phyloP scores from a whole-genome alignment of 805 yeast genomes.

The Myxozyma geophila region DNA sequence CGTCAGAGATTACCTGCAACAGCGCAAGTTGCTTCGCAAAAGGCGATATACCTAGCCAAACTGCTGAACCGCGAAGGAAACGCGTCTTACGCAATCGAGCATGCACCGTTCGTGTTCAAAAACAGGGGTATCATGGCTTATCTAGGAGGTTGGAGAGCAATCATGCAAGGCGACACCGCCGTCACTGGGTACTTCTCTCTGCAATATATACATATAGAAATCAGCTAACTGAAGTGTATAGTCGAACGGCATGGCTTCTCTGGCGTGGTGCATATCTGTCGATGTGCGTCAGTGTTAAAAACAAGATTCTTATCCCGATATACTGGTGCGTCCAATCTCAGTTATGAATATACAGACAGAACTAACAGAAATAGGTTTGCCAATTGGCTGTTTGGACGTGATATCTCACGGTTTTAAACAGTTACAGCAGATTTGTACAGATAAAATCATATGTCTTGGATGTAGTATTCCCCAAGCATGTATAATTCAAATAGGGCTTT shows the following conservation, averaged over 20 bases:
- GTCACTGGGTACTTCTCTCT: conserved; percentile 25
- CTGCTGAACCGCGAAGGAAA: conserved; percentile 59
- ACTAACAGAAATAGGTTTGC: conserved; percentile 20
- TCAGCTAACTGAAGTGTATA: neutral
- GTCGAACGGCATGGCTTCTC: conserved; percentile 65
- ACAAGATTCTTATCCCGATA: conserved; percentile 33
- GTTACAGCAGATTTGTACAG: neutral
- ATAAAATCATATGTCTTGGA: neutral
- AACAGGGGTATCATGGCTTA: conserved; percentile 72
- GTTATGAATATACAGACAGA: neutral
- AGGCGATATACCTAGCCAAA: conserved; percentile 66
- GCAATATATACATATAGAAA: neutral
- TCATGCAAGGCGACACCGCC: conserved; percentile 28
- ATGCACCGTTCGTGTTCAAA: conserved; percentile 62
- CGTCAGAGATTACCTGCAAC: conserved; percentile 72
- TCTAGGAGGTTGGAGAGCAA: conserved; percentile 50
- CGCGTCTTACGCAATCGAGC: conserved; percentile 53
- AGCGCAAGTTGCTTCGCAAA: conserved; percentile 71
- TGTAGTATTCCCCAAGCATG: too few relatives aligned
- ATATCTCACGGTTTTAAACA: conserved; percentile 29
- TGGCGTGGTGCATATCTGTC: conserved; percentile 70
- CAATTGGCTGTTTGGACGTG: conserved; percentile 35
- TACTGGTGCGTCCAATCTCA: conserved; percentile 23
- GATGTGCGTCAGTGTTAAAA: conserved; percentile 34
- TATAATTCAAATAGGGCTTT: too few relatives aligned